phyloP scores from a whole-genome alignment of 257 asterid species.

The Solanum dulcamara region DNA sequence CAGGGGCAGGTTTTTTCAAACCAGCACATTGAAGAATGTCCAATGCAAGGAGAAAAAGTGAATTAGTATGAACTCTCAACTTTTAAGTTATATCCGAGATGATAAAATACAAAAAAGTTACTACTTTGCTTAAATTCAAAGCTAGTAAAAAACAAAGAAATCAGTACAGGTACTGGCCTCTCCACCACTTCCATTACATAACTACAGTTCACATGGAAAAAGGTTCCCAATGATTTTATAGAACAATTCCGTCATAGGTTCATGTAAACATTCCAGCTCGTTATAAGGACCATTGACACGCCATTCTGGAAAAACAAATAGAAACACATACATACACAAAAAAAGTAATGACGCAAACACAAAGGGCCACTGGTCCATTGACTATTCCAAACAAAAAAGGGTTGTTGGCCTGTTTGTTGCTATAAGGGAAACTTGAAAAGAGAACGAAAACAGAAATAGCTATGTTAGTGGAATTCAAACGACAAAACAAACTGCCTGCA shows the following conservation, averaged over 20 bases:
- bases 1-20: neutral
- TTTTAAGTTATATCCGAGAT: neutral
- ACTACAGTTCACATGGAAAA: neutral
- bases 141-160: neutral
- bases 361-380: neutral
- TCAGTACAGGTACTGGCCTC: neutral
- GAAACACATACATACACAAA: neutral
- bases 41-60: neutral
- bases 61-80: neutral
- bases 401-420: neutral
- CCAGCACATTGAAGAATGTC: neutral
- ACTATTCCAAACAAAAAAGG: neutral
- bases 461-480: neutral
- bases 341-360: neutral
- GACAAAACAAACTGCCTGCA: neutral
- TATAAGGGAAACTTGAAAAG: neutral
- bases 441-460: neutral
- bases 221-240: neutral
- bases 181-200: neutral
- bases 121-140: neutral
- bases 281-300: neutral
- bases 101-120: neutral
- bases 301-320: neutral
- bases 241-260: neutral
- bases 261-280: neutral